These are phyloP conservation scores for Kockovaella imperatae DNA, from an alignment of 768 basidiomycete species.

Conservation along the genomic window DNA sequence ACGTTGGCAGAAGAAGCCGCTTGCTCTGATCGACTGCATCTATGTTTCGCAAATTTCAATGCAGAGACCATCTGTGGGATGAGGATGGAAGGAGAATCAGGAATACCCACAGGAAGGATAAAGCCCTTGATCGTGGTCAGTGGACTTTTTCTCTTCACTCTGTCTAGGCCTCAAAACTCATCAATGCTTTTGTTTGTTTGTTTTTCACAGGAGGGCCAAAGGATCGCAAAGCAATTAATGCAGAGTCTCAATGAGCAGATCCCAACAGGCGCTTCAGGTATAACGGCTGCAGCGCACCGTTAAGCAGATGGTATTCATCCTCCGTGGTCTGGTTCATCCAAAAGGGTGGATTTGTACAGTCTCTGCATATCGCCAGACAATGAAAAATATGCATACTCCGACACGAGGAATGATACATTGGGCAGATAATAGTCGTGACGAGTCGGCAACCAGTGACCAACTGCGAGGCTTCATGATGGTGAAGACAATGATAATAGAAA, in stretches of 20 bases:
- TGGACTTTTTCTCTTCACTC: background rate
- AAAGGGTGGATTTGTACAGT: too few relatives aligned
- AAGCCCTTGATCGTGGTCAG: conserved; percentile 25
- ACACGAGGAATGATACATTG: too few relatives aligned
- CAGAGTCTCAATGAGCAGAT: conserved; percentile 6
- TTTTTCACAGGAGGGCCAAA: conserved; percentile 8
- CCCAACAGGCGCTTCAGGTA: background rate
- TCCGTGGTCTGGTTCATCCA: too few relatives aligned
- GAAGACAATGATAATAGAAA: too few relatives aligned
- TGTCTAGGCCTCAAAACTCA: background rate
- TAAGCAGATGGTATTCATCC: too few relatives aligned
- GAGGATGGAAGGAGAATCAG: conserved; percentile 36
- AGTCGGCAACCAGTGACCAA: too few relatives aligned
- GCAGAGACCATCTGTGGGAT: conserved; percentile 33
- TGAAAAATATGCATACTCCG: too few relatives aligned
- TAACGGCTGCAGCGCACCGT: background rate
- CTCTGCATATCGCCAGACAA: too few relatives aligned
- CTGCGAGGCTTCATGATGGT: too few relatives aligned
- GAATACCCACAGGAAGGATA: conserved; percentile 25
- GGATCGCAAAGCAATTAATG: conserved; percentile 13
- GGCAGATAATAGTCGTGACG: too few relatives aligned
- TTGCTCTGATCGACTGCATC: conserved; percentile 37
- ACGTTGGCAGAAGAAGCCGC: conserved; percentile 39
- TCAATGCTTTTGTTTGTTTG: background rate
- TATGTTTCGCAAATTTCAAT: conserved; percentile 37